Base-by-base conservation (phyloP, 2,329 filamentous ascomycete species). In the Mollisia scopiformis region DNA sequence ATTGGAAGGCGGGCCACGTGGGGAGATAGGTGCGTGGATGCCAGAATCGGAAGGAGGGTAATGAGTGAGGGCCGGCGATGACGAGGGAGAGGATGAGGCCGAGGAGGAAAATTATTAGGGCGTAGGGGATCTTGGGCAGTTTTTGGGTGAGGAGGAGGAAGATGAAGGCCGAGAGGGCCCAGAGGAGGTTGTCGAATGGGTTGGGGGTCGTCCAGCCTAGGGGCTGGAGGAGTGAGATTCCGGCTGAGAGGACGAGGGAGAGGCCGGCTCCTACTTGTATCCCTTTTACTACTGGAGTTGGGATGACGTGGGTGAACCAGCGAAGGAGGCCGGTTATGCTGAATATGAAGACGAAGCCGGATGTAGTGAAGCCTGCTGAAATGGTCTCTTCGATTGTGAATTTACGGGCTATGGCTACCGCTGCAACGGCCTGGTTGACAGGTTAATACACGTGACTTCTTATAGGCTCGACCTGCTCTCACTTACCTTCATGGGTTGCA, bases 251-350 rank as follows among this genome's bases (percentile, higher is more conserved):
- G 57, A 93, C 84, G 16, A 98, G 83, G 16, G 90, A 92, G 51
- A 98, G 80, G 1, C 94, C 94, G 4, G 94, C 94, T 37, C 94
- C 94, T 51, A 97, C 86, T 76, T 98, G 95, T 66, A 98, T 97
- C 30, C 94, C 94, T 73, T 96, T 97, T 56, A 98, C 88, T 0
- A 98, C 90, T 0, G 93, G 91, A 14, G 93, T 85, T 0, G 94
- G 94, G 21, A 72, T 72, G 16, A 88, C 80, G n/a, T 80, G 77
- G 8, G 90, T 88, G 55, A 92, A 87, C 82, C 87, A 89, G 59
- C 82, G 82, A 31, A 97, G 79, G n/a, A 95, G 77, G 0, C 94
- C 92, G 0, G 92, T 96, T 4, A 88, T 73, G 71, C 90, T 93
- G 73, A 97, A 87, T 1, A 96, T 6, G 8, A 94, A 82, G 8